A percentile compares a stretch with the other conserved stretches of the same genome.
Conservation (phyloP, 2,329 filamentous ascomycete species). For the Teratosphaeriaceae sp. region DNA sequence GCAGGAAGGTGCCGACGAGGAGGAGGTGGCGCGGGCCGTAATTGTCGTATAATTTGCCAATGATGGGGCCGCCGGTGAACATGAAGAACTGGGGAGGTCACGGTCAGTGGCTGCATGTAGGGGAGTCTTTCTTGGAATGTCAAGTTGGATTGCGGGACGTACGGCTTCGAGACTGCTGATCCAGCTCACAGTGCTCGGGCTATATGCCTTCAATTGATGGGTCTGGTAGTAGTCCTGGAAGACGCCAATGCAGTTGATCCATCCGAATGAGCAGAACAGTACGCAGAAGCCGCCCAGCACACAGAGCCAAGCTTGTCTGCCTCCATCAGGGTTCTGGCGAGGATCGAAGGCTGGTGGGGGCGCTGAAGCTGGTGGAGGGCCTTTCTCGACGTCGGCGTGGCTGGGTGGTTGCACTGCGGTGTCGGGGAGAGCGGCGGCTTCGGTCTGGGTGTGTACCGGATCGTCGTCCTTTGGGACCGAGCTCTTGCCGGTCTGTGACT, state of each 20-base stretch:
- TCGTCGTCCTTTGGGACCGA: neutral
- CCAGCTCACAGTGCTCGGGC: constrained; percentile 39
- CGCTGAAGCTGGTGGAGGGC: neutral
- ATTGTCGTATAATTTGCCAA: constrained; percentile 56
- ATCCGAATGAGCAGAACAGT: constrained; percentile 36
- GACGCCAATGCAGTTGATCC: constrained; percentile 39
- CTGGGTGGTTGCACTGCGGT: neutral
- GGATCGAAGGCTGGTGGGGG: constrained; percentile 16
- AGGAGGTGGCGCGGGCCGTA: constrained; percentile 55
- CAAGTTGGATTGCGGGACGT: too few relatives aligned
- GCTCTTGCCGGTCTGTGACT: neutral
- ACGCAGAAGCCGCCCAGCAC: constrained; percentile 31
- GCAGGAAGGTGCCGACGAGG: constrained; percentile 46
- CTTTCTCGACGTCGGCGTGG: constrained; percentile 1
- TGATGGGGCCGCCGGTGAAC: constrained; percentile 51
- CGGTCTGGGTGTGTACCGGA: neutral
- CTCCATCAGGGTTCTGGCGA: constrained; percentile 29
- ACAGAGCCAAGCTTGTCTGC: constrained; percentile 30
- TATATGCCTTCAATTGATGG: constrained; percentile 34
- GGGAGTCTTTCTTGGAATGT: constrained; percentile 28
- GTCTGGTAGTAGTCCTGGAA: constrained; percentile 43
- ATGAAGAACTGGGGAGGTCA: too few relatives aligned
- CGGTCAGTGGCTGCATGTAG: too few relatives aligned
- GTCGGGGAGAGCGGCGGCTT: neutral
- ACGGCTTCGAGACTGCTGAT: constrained; percentile 16